Conservation (phyloP, 2,329 filamentous ascomycete species). For the Diaporthe destruens region DNA sequence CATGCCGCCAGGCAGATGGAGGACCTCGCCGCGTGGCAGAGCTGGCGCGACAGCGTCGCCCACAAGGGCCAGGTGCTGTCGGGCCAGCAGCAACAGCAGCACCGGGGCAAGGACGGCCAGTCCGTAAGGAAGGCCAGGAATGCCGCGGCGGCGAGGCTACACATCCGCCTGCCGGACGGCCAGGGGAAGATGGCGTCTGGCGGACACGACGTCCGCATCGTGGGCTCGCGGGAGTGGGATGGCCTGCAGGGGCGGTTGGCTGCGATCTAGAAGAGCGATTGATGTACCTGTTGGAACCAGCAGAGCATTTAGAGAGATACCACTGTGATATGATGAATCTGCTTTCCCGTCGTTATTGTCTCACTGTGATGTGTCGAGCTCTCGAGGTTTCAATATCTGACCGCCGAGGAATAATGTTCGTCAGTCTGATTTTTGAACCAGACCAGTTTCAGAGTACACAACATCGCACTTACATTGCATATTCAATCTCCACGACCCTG, state of each 20-base stretch:
- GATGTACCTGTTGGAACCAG: slow-evolving; percentile 6
- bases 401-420: no score
- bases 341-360: neutral
- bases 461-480: neutral
- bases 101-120: slow-evolving; percentile 35
- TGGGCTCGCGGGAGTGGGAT: slow-evolving; percentile 68
- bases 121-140: slow-evolving; percentile 49
- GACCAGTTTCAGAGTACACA: no score
- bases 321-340: slow-evolving; percentile 33
- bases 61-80: slow-evolving; percentile 63
- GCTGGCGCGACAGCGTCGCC: slow-evolving; percentile 68
- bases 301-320: slow-evolving; percentile 37
- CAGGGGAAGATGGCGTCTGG: slow-evolving; percentile 59
- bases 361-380: neutral
- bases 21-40: slow-evolving; percentile 72
- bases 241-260: slow-evolving; percentile 61
- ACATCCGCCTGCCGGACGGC: slow-evolving; percentile 61
- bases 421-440: no score
- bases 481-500: no score
- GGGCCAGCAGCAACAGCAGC: slow-evolving; percentile 39
- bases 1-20: slow-evolving; percentile 75
- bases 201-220: slow-evolving; percentile 60
- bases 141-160: slow-evolving; percentile 59
- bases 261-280: slow-evolving; percentile 25
- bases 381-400: neutral